Evolutionary conservation across 2,329 filamentous ascomycete species (phyloP).

Genomic region (Beauveria caledonica): DNA sequence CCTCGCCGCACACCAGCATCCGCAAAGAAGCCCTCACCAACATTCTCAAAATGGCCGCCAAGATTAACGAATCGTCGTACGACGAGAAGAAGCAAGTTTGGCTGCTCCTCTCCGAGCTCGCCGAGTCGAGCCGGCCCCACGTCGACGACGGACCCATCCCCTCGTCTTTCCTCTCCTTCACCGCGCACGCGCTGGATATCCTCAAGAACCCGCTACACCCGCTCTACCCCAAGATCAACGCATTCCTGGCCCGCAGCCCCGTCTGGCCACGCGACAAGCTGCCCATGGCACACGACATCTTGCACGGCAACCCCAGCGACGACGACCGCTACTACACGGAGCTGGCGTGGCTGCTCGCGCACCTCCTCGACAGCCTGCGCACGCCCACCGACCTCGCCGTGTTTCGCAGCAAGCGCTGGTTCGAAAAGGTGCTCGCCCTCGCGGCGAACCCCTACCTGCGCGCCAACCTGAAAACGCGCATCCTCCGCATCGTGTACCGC

Average conservation of each 20-base stretch:
- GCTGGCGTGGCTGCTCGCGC: constrained; percentile 64
- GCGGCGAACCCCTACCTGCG: constrained; percentile 60
- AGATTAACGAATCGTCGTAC: constrained; percentile 60
- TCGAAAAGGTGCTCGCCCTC: constrained; percentile 66
- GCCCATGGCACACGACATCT: constrained; percentile 57
- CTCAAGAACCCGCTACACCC: constrained; percentile 69
- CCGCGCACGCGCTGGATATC: constrained; percentile 59
- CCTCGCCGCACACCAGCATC: constrained; percentile 66
- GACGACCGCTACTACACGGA: constrained; percentile 68
- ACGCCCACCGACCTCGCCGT: constrained; percentile 51
- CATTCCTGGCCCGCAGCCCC: constrained; percentile 71
- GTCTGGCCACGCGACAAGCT: constrained; percentile 67
- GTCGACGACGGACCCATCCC: constrained; percentile 55
- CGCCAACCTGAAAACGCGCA: constrained; percentile 49
- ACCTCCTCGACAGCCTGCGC: constrained; percentile 60
- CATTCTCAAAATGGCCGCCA: constrained; percentile 56
- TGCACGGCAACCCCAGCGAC: constrained; percentile 58
- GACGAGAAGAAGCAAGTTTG: constrained; percentile 71
- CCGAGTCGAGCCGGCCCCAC: constrained; percentile 58
- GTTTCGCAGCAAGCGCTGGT: constrained; percentile 55
- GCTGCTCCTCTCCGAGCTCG: constrained; percentile 69
- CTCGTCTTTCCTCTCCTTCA: constrained; percentile 68
- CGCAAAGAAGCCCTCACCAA: constrained; percentile 68
- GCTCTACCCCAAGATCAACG: constrained; percentile 80
- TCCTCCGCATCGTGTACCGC: constrained; percentile 55